phyloP scores from a whole-genome alignment of 179 eudicot species.

The Camellia oleifera region DNA sequence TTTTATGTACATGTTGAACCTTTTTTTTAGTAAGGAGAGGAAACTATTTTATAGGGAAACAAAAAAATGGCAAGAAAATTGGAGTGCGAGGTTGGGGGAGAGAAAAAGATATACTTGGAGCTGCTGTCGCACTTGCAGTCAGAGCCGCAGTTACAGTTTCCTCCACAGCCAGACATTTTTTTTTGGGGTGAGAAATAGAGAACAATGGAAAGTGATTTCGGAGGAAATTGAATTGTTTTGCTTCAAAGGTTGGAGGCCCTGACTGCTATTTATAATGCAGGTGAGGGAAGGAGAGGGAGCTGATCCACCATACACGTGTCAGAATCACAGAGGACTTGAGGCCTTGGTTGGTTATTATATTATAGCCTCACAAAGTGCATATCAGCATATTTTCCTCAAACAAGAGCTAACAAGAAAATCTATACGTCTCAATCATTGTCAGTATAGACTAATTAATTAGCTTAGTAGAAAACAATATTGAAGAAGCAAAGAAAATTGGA shows the following conservation, averaged over 20 bases:
- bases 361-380: too few species aligned
- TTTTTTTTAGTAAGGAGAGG: neutral
- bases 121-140: slow-evolving; percentile 45
- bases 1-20: too few species aligned
- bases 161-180: slow-evolving; percentile 32
- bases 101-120: slow-evolving; percentile 9
- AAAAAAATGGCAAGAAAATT: neutral
- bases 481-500: too few species aligned
- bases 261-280: slow-evolving; percentile 1
- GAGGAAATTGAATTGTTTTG: neutral
- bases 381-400: too few species aligned
- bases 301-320: slow-evolving; percentile 12
- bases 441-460: too few species aligned
- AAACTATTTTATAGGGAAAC: neutral
- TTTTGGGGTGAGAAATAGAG: neutral
- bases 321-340: neutral
- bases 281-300: neutral
- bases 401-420: too few species aligned
- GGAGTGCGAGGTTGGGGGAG: neutral
- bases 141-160: slow-evolving; percentile 48
- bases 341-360: too few species aligned
- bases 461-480: too few species aligned
- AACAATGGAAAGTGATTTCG: neutral
- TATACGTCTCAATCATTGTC: too few species aligned
- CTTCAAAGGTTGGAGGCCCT: neutral